phyloP scores from a whole-genome alignment of 148 eudicot species.

The Spergularia bocconei region DNA sequence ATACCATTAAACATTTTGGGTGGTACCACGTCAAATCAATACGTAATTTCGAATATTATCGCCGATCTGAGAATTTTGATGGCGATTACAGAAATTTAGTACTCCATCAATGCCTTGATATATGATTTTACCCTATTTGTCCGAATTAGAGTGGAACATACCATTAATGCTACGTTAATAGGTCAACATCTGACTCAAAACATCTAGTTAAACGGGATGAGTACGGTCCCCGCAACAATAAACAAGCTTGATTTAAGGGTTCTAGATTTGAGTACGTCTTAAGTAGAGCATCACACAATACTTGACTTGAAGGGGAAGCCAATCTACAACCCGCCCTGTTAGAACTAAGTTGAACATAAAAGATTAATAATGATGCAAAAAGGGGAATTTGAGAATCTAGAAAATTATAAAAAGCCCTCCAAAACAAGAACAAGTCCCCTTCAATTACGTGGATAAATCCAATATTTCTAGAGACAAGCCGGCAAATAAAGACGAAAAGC shows the following conservation, averaged over 20 bases:
- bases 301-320: no score
- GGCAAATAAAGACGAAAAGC: constrained; percentile 1
- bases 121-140: no score
- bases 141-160: no score
- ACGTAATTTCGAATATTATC: not conserved
- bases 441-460: constrained; percentile 1
- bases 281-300: no score
- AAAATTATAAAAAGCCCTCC: not conserved
- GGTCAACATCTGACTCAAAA: no score
- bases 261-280: no score
- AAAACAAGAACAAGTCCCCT: not conserved
- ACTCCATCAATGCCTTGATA: not conserved
- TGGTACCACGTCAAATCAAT: not conserved
- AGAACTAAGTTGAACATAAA: not conserved
- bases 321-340: no score
- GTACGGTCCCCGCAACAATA: no score
- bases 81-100: not conserved
- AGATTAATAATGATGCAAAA: not conserved
- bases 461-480: constrained; percentile 6
- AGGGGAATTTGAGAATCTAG: not conserved
- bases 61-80: not conserved
- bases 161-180: no score
- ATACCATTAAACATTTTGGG: constrained; percentile 3
- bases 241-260: no score
- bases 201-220: no score